Evolutionary conservation across 2,329 filamentous ascomycete species (phyloP).

Genomic region (Fusarium sterilihyphosum): DNA sequence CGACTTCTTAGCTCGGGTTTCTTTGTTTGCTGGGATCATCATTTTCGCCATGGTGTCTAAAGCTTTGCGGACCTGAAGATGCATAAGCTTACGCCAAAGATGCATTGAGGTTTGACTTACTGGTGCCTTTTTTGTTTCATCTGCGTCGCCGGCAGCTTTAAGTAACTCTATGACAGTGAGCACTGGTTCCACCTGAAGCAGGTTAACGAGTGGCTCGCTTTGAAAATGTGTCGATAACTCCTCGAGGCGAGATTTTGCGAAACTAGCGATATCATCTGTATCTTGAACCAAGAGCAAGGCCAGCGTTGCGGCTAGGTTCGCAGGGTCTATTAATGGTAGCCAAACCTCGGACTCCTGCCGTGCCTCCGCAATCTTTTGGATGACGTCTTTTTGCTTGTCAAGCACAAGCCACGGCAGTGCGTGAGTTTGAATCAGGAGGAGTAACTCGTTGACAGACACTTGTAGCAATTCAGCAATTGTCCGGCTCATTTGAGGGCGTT

Average conservation of each 20-base stretch:
- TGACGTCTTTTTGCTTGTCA: constrained; percentile 78
- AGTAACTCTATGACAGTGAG: constrained; percentile 82
- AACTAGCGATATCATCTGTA: constrained; percentile 66
- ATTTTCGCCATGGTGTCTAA: constrained; percentile 58
- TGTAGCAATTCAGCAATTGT: constrained; percentile 83
- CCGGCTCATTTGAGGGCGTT: constrained; percentile 83
- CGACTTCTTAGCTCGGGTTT: constrained; percentile 58
- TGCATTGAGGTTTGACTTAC: constrained; percentile 56
- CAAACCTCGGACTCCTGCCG: constrained; percentile 74
- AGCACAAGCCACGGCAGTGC: constrained; percentile 89
- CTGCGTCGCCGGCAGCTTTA: constrained; percentile 77
- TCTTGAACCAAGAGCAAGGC: constrained; percentile 69
- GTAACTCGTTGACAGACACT: constrained; percentile 77
- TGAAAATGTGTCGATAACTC: constrained; percentile 77
- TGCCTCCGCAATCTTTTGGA: constrained; percentile 82
- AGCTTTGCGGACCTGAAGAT: constrained; percentile 57
- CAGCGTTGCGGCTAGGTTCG: constrained; percentile 67
- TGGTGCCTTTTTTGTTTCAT: constrained; percentile 63
- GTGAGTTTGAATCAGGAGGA: constrained; percentile 79
- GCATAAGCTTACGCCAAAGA: constrained; percentile 38
- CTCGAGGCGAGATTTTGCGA: constrained; percentile 74
- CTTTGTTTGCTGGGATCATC: constrained; percentile 52
- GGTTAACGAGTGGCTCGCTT: constrained; percentile 69
- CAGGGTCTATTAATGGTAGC: constrained; percentile 62
- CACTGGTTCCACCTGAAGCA: constrained; percentile 80